Percentiles rank a stretch among this genome's conserved stretches.
Conservation (phyloP, 192 early-diverging fungal genomes). For the Cladochytrium replicatum region DNA sequence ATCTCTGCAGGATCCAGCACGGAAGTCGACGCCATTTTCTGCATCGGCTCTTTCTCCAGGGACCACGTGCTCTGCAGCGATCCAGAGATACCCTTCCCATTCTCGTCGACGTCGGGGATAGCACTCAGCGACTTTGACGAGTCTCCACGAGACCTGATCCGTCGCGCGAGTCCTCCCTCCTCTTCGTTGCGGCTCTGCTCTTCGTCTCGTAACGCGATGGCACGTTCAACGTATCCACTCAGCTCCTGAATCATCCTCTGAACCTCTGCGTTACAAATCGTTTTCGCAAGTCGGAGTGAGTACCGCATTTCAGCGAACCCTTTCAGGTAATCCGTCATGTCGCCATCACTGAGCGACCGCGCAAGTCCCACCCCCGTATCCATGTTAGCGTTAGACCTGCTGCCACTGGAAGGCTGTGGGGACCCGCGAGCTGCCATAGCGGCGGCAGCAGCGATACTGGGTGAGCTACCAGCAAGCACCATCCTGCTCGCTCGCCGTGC, state of each 20-base stretch:
- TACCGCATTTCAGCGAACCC: conserved; percentile 41
- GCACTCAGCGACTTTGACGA: too few relatives aligned
- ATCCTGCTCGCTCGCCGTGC: background rate
- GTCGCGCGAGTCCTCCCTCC: background rate
- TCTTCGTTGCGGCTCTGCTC: background rate
- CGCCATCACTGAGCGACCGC: conserved; percentile 7
- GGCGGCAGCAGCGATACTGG: too few relatives aligned
- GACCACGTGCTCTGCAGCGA: too few relatives aligned
- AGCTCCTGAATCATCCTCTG: conserved; percentile 54
- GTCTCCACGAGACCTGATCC: too few relatives aligned
- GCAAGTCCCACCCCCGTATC: background rate
- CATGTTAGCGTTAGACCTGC: background rate
- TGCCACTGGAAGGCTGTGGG: background rate
- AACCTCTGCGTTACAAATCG: conserved; percentile 49
- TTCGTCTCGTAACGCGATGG: conserved; percentile 26
- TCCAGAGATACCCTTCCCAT: too few relatives aligned
- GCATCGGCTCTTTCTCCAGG: too few relatives aligned
- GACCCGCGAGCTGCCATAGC: background rate
- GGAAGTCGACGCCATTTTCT: too few relatives aligned
- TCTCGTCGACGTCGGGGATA: too few relatives aligned
- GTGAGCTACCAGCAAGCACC: background rate
- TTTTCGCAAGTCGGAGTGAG: conserved; percentile 34
- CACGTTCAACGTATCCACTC: conserved; percentile 55
- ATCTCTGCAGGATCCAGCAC: too few relatives aligned
- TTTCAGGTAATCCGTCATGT: conserved; percentile 23